Evolutionary conservation across 2,329 filamentous ascomycete species (phyloP), one percentile per base, ranked within the genome.

Genomic region (Fusarium domesticum): DNA sequence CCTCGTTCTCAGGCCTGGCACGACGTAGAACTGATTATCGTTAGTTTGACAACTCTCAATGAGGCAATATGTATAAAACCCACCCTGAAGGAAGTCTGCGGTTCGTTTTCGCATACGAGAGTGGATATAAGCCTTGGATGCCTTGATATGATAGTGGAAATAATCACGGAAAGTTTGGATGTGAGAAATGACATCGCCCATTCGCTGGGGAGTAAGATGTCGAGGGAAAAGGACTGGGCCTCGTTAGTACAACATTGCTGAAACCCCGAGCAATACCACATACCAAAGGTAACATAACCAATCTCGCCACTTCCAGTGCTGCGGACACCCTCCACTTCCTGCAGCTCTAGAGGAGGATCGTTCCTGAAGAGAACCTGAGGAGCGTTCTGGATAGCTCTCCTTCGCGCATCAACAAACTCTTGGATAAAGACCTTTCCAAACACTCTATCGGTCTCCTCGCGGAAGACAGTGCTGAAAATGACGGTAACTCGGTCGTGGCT

Each of bases 71-170:
- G 10, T 7, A 19, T 6, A n/a, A 18, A 25, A 58, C 77, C 65
- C 75, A 92, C 89, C 89, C 80, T 98, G 95, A 45, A 98, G 82
- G 75, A 98, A 98, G 69, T 98, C 95, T 38, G 93, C 93, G 8
- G 95, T 98, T 68, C 93, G 83, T 75, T 92, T 89, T 66, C 93
- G 85, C 93, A 98, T 98, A 63, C 95, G 83, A 25, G 91, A 95
- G 77, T 98, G 93, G 56, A 98, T 98, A 64, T 96, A 98, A 41
- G 95, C 93, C 77, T 98, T 98, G 51, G 91, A 96, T 20, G 93
- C 95, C 74, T 98, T 98, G 73, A 98, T 98, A 71, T 98, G 93
- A 70, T 99, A 99, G 70, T 99, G 93, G 78, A 99, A 98, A 71
- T 98, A 98, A 66, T 98, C 93, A 57, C 93, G 88, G 87, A 98